A percentile compares a stretch with the other conserved stretches of the same genome.
Conservation (phyloP, 106 monocot genomes). For the Apostasia shenzhenica region DNA sequence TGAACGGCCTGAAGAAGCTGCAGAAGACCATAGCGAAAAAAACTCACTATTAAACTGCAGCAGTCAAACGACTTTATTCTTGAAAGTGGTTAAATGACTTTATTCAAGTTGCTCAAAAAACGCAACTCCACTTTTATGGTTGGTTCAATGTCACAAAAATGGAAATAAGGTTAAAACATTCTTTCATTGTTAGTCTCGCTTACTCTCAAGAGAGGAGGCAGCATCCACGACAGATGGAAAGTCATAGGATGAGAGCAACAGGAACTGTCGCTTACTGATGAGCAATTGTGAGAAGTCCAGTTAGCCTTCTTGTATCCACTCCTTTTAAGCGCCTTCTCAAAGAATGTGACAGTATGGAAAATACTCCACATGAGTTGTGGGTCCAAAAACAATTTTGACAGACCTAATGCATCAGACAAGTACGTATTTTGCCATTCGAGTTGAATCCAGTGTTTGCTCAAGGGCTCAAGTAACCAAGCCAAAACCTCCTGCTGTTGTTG, state of each 20-base stretch:
- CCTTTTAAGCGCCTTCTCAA: conserved; percentile 94
- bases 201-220: conserved; percentile 92
- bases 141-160: too few relatives aligned
- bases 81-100: too few relatives aligned
- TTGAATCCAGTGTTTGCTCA: conserved; percentile 79
- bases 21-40: conserved; percentile 7
- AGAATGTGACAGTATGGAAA: conserved; percentile 82
- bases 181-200: not conserved
- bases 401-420: conserved; percentile 69
- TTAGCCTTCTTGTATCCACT: conserved; percentile 69
- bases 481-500: conserved; percentile 94
- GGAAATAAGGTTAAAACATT: too few relatives aligned
- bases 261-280: conserved; percentile 21
- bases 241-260: conserved; percentile 65
- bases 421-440: conserved; percentile 88
- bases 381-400: conserved; percentile 53
- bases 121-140: too few relatives aligned
- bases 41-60: not conserved
- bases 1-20: conserved; percentile 83
- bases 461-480: conserved; percentile 88
- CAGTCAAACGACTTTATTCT: not conserved
- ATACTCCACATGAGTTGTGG: conserved; percentile 88
- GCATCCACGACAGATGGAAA: conserved; percentile 88
- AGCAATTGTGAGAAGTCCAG: conserved; percentile 20
- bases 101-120: not conserved